Conservation (phyloP, 2,329 filamentous ascomycete genomes). For the Apiospora kogelbergensis region DNA sequence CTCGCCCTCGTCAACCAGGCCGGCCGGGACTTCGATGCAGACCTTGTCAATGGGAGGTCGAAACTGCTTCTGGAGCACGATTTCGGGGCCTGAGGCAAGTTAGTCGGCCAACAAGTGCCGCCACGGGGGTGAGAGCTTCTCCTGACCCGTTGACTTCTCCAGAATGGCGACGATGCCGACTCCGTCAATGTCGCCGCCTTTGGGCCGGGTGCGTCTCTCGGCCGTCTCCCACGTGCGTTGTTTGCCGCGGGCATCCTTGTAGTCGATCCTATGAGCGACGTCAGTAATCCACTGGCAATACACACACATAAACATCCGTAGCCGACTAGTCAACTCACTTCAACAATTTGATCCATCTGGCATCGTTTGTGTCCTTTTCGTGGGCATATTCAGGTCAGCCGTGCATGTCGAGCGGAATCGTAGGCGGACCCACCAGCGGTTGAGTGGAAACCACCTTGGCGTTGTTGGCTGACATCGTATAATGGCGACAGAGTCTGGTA, state of each 20-base stretch:
- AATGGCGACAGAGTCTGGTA: background rate
- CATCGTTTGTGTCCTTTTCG: slow-evolving; percentile 8
- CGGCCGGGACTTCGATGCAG: slow-evolving; percentile 64
- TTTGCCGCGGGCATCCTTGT: slow-evolving; percentile 61
- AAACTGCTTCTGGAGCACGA: slow-evolving; percentile 68
- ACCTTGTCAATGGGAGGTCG: slow-evolving; percentile 60
- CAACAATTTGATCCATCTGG: slow-evolving; percentile 14
- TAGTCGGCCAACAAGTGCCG: background rate
- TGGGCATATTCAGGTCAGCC: background rate
- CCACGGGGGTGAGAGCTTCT: background rate
- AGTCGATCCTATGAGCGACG: slow-evolving; percentile 51
- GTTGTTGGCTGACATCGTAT: slow-evolving; percentile 10
- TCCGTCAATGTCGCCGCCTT: slow-evolving; percentile 63
- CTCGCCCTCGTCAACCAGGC: slow-evolving; percentile 62
- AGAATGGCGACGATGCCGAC: slow-evolving; percentile 74
- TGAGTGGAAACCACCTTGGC: slow-evolving; percentile 12
- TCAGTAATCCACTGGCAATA: background rate
- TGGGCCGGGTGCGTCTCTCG: slow-evolving; percentile 67
- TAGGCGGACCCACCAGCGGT: slow-evolving; percentile 10
- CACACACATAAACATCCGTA: background rate
- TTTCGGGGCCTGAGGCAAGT: slow-evolving; percentile 43
- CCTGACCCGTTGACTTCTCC: slow-evolving; percentile 46
- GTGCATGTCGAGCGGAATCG: background rate
- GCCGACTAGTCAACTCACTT: background rate
- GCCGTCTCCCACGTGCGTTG: slow-evolving; percentile 70